Evolutionary conservation across 768 basidiomycete genomes (phyloP).

Genomic region (Suillus decipiens): DNA sequence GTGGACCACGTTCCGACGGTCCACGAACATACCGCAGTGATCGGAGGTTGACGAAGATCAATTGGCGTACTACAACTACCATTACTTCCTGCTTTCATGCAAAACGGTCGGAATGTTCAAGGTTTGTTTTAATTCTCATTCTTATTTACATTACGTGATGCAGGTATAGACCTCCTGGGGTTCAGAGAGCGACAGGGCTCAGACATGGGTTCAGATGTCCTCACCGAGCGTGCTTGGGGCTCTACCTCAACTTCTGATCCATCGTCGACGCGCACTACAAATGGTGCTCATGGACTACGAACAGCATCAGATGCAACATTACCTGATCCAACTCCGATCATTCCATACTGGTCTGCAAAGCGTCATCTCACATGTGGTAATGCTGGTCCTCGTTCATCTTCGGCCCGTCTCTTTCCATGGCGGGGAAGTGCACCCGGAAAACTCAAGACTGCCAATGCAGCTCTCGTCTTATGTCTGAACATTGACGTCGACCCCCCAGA

Average conservation of each 20-base stretch:
- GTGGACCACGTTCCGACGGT: background rate
- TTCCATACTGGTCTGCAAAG: slow-evolving; percentile 86
- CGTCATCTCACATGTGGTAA: slow-evolving; percentile 91
- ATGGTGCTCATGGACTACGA: slow-evolving; percentile 35
- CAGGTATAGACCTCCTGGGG: slow-evolving; percentile 24
- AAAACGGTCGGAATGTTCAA: slow-evolving; percentile 30
- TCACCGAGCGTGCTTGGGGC: slow-evolving; percentile 53
- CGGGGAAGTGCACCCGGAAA: slow-evolving; percentile 78
- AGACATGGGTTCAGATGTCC: slow-evolving; percentile 50
- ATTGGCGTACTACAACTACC: background rate
- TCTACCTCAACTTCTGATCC: slow-evolving; percentile 53
- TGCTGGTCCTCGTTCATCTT: slow-evolving; percentile 68
- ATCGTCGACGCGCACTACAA: slow-evolving; percentile 40
- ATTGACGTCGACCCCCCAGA: slow-evolving; percentile 98
- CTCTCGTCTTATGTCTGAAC: slow-evolving; percentile 89
- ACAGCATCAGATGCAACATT: slow-evolving; percentile 49
- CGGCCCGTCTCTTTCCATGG: slow-evolving; percentile 73
- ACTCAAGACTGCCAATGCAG: slow-evolving; percentile 89
- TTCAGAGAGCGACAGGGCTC: slow-evolving; percentile 22
- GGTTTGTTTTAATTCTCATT: slow-evolving; percentile 20
- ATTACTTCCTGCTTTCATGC: slow-evolving; percentile 19
- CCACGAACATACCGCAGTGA: background rate
- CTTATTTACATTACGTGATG: slow-evolving; percentile 11
- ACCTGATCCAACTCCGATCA: slow-evolving; percentile 54
- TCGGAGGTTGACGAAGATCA: background rate